Base-by-base conservation (phyloP, 495 filamentous ascomycete species). In the Bryoglossum gracile region DNA sequence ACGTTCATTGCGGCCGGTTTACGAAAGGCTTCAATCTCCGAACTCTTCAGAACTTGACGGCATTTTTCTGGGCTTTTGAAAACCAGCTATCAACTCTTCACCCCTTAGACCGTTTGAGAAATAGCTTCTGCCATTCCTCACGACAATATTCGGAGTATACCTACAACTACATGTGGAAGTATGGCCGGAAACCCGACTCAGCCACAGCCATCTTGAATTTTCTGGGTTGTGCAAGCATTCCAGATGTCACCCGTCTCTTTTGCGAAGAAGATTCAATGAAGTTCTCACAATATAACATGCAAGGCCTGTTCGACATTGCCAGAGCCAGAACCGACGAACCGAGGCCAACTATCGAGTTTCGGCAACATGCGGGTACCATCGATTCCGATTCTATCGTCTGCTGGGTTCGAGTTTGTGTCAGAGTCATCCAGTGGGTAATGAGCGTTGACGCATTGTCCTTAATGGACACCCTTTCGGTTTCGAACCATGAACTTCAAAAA, bases 291-390 rank as follows among this genome's bases (percentile, higher is more conserved):
- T 53, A 53, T 46, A 53, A 48, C 28, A 28, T 52, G 2, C 16
- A 11, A n/a, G 26, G 22, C n/a, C n/a, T n/a, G 2, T 10, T 48
- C 3, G 3, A 8, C 10, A 14, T 17, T 11, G 18, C 17, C 26
- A 17, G 17, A 8, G 11, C 8, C 4, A 26, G 24, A 2, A 0
- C 3, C 3, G 13, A 4, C 8, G 19, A 30, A 0, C 18, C 38
- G 9, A 50, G 41, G 23, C 47, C 53, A 10, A 68, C 63, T 14
- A 54, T 74, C 30, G 70, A 74, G 54, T 74, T 74, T 53, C 60
- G 70, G 17, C 64, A 70, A 37, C 65, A 65, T 11, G 54, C 18
- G 3, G 69, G 65, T 0, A 51, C 60, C 0, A 50, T 73, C 3
- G 61, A 68, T 21, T 32, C 57, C 0, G 30, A 41, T 0, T 62